Evolutionary conservation across 306 rosid species (phyloP).

Genomic region (Prinsepia uniflora): DNA sequence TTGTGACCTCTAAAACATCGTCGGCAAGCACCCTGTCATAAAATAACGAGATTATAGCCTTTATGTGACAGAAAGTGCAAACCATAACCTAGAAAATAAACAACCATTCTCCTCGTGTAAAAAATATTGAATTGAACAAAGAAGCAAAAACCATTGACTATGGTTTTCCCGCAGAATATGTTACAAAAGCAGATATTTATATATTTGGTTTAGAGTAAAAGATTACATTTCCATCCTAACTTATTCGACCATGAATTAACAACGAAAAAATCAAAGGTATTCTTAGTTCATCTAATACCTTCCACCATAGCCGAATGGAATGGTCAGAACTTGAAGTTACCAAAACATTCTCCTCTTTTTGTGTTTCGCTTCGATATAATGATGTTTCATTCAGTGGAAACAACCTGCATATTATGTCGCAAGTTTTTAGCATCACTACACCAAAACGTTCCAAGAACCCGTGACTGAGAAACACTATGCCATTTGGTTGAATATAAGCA

Average conservation of each 20-base stretch:
- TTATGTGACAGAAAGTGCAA: conserved; percentile 4
- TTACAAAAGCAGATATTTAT: neutral
- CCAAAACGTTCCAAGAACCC: neutral
- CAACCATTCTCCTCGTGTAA: conserved; percentile 1
- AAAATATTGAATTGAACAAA: neutral
- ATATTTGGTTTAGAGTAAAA: neutral
- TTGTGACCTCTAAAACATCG: conserved; percentile 77
- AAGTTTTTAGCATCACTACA: neutral
- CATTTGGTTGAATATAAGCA: neutral
- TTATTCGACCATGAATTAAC: neutral
- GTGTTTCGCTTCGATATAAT: conserved; percentile 34
- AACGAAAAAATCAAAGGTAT: neutral
- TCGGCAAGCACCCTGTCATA: conserved; percentile 48
- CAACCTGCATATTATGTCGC: conserved; percentile 48
- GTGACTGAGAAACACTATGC: no score
- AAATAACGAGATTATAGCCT: conserved; percentile 15
- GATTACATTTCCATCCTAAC: neutral
- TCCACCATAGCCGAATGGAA: conserved; percentile 78
- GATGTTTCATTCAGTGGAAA: conserved; percentile 56
- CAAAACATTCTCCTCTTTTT: conserved; percentile 45
- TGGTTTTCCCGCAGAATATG: neutral
- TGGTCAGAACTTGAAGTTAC: conserved; percentile 83
- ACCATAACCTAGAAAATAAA: neutral
- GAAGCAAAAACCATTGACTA: neutral
- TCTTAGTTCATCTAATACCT: conserved; percentile 44